A percentile compares a stretch with the other conserved stretches of the same genome.
phyloP scores from a whole-genome alignment of 768 basidiomycete genomes.

The Clitopilus passeckerianus region DNA sequence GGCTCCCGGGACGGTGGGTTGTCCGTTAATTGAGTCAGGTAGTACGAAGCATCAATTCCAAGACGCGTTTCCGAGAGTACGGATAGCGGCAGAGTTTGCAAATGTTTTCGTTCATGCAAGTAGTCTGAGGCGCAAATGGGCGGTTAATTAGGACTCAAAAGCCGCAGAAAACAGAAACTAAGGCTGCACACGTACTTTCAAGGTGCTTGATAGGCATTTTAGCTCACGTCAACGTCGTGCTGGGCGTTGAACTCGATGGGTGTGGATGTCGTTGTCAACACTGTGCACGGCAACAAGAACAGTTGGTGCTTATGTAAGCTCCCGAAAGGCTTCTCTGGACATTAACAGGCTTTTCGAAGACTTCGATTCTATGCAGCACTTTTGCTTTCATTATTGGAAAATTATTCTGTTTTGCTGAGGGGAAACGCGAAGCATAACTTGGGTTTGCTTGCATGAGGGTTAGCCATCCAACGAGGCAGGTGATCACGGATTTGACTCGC shows the following conservation, averaged over 20 bases:
- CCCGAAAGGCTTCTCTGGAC: neutral
- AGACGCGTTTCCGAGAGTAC: slow-evolving; percentile 88
- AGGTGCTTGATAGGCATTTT: slow-evolving; percentile 79
- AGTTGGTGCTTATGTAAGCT: neutral
- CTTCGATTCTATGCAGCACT: neutral
- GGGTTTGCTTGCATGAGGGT: too few relatives aligned
- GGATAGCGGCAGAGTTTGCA: slow-evolving; percentile 75
- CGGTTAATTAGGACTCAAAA: slow-evolving; percentile 2
- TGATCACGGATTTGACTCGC: too few relatives aligned
- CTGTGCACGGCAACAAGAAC: neutral
- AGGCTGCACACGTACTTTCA: slow-evolving; percentile 51
- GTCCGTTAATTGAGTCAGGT: slow-evolving; percentile 76
- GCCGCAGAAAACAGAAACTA: neutral
- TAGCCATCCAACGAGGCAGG: too few relatives aligned
- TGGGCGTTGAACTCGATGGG: neutral
- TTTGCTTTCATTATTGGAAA: neutral
- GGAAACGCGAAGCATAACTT: neutral
- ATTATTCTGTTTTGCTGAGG: neutral
- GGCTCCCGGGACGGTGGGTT: slow-evolving; percentile 80
- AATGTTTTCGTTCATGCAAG: slow-evolving; percentile 82
- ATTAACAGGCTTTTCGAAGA: neutral
- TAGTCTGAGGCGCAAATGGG: slow-evolving; percentile 50
- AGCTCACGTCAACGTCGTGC: neutral
- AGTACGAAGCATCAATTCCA: slow-evolving; percentile 94
- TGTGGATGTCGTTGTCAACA: neutral